Conservation (phyloP, 345 rosid species). For the Corymbia maculata region DNA sequence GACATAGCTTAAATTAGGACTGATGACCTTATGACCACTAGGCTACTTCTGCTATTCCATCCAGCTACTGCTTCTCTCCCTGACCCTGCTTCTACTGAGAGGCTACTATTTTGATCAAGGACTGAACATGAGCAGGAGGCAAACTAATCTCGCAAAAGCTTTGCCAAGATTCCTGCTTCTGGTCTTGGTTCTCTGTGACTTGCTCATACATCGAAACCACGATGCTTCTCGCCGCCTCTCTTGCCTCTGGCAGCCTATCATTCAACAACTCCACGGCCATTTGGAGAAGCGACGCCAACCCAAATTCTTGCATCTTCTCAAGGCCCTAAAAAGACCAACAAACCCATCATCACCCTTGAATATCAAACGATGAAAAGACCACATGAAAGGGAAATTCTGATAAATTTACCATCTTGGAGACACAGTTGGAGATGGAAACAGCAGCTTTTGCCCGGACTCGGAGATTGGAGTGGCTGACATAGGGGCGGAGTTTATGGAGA, state of each 20-base stretch:
- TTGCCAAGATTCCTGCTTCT: conserved; percentile 63
- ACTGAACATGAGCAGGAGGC: conserved; percentile 49
- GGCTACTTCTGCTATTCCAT: neutral
- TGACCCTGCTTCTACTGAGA: neutral
- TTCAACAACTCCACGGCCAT: conserved; percentile 57
- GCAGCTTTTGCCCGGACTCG: conserved; percentile 83
- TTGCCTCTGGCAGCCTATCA: conserved; percentile 82
- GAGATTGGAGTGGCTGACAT: conserved; percentile 51
- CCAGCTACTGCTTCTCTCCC: neutral
- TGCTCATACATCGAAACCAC: conserved; percentile 27
- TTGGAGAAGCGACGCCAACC: conserved; percentile 38
- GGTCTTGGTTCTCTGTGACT: conserved; percentile 34
- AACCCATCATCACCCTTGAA: neutral
- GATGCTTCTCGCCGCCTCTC: conserved; percentile 72
- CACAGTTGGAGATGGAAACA: conserved; percentile 41
- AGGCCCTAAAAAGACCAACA: conserved; percentile 27
- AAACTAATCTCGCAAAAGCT: conserved; percentile 61
- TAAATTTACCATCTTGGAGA: conserved; percentile 54
- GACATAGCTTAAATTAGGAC: neutral
- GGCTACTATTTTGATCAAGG: conserved; percentile 47
- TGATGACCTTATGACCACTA: neutral
- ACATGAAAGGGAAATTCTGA: neutral
- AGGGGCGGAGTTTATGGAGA: conserved; percentile 42
- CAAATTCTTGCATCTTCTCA: conserved; percentile 53
- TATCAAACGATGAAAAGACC: neutral